Conservation (phyloP, 78 protist species). For the Acrasis kona region DNA sequence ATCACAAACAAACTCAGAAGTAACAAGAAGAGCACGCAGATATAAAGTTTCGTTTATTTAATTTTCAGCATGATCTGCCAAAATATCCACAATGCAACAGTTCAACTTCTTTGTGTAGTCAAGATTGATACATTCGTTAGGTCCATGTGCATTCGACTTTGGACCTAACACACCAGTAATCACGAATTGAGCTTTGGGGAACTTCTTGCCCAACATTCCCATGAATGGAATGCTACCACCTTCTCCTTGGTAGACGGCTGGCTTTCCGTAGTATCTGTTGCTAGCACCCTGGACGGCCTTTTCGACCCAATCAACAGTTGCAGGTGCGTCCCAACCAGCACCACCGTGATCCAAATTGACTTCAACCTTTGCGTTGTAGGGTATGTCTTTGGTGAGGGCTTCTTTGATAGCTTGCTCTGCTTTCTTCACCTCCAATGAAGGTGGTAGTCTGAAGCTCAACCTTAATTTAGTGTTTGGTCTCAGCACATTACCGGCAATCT, state of each 20-base stretch:
- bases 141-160: slow-evolving; percentile 53
- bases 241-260: slow-evolving; percentile 38
- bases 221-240: slow-evolving; percentile 81
- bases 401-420: slow-evolving; percentile 30
- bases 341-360: slow-evolving; percentile 18
- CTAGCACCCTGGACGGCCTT: slow-evolving; percentile 40
- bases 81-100: slow-evolving; percentile 22
- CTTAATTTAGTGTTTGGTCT: slow-evolving; percentile 47
- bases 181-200: slow-evolving; percentile 69
- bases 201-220: slow-evolving; percentile 56
- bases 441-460: slow-evolving; percentile 72
- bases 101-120: slow-evolving; percentile 41
- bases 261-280: slow-evolving; percentile 33
- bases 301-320: slow-evolving; percentile 24
- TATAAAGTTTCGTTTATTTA: background rate
- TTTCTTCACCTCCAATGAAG: slow-evolving; percentile 22
- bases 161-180: slow-evolving; percentile 80
- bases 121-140: slow-evolving; percentile 67
- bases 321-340: slow-evolving; percentile 69
- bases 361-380: slow-evolving; percentile 67
- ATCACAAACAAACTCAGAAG: too few relatives aligned
- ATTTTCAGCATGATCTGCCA: slow-evolving; percentile 39
- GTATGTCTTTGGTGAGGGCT: slow-evolving; percentile 54
- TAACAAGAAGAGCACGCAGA: too few relatives aligned
- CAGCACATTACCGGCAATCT: slow-evolving; percentile 66